Evolutionary conservation across 495 filamentous ascomycete species (phyloP).

Genomic region (Aspergillus conjunctus): DNA sequence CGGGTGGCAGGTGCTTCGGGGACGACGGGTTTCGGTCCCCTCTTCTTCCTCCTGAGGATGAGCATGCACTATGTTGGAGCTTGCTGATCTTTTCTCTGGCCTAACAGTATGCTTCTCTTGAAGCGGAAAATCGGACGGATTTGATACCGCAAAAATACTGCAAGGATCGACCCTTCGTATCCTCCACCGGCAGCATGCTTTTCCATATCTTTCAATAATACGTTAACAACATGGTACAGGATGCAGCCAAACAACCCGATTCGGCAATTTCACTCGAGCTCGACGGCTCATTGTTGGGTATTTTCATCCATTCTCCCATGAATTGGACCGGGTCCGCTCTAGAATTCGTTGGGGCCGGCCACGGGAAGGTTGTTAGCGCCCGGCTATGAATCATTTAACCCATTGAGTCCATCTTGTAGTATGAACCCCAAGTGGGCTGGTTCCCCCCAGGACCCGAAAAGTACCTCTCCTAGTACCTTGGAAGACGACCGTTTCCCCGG

Average conservation of each 20-base stretch:
- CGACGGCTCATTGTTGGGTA: not conserved
- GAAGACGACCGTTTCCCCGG: constrained; percentile 15
- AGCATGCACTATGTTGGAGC: not conserved
- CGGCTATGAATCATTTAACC: constrained; percentile 14
- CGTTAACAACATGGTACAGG: constrained; percentile 13
- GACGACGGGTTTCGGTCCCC: not conserved
- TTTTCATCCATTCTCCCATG: constrained; percentile 7
- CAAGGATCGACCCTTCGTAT: constrained; percentile 21
- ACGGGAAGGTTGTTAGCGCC: constrained; percentile 27
- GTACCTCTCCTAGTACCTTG: constrained; percentile 14
- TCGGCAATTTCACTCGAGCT: constrained; percentile 18
- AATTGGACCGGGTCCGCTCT: constrained; percentile 18
- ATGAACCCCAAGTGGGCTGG: constrained; percentile 13
- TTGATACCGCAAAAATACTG: constrained; percentile 18
- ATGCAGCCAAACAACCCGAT: constrained; percentile 21
- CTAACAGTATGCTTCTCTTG: constrained; percentile 8
- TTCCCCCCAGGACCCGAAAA: constrained; percentile 16
- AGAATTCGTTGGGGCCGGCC: constrained; percentile 20
- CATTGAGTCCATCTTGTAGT: constrained; percentile 8
- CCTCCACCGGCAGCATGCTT: constrained; percentile 16
- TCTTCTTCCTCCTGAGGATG: not conserved
- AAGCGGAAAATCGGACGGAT: constrained; percentile 12
- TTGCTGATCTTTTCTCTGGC: constrained; percentile 18
- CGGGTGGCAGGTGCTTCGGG: not conserved
- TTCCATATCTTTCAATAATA: constrained; percentile 16